A percentile compares a stretch with the other conserved stretches of the same genome.
These are phyloP conservation scores for Sedum album DNA, from an alignment of 164 flowering plant species.

Conservation along the genomic window DNA sequence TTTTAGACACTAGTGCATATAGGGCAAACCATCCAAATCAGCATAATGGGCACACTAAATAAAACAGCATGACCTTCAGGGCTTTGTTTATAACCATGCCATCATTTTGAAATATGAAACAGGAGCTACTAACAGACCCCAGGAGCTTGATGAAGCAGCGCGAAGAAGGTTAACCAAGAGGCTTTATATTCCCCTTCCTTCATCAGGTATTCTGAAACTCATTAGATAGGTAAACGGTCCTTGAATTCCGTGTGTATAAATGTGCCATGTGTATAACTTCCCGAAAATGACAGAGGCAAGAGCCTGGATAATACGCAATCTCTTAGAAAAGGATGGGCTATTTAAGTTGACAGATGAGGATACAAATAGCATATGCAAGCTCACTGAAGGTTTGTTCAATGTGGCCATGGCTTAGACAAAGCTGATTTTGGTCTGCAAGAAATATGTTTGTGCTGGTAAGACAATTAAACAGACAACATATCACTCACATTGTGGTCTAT, in stretches of 20 bases:
- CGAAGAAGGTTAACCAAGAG: slow-evolving; percentile 91
- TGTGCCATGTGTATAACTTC: slow-evolving; percentile 12
- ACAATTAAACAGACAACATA: not conserved
- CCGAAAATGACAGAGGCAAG: slow-evolving; percentile 61
- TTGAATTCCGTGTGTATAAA: not conserved
- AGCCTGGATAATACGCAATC: slow-evolving; percentile 86
- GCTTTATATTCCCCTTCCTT: slow-evolving; percentile 91
- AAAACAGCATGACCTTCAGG: not conserved
- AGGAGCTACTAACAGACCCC: slow-evolving; percentile 99
- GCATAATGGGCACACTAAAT: not conserved
- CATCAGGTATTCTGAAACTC: slow-evolving; percentile 45
- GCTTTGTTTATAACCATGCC: not conserved
- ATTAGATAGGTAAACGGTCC: not conserved
- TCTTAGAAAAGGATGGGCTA: slow-evolving; percentile 80
- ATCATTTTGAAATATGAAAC: slow-evolving; percentile 7
- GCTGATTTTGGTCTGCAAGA: not conserved
- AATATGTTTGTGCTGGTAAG: not conserved
- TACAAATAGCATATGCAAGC: slow-evolving; percentile 56
- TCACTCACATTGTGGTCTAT: not conserved
- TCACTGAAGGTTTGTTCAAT: slow-evolving; percentile 61
- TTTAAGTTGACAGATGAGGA: slow-evolving; percentile 80
- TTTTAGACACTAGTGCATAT: not conserved
- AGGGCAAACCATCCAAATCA: not conserved
- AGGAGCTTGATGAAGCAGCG: slow-evolving; percentile 99
- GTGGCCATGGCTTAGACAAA: not conserved